Evolutionary conservation across 2,329 filamentous ascomycete species (phyloP), one percentile per base, ranked within the genome.

Genomic region (Aspergillus costaricaensis): DNA sequence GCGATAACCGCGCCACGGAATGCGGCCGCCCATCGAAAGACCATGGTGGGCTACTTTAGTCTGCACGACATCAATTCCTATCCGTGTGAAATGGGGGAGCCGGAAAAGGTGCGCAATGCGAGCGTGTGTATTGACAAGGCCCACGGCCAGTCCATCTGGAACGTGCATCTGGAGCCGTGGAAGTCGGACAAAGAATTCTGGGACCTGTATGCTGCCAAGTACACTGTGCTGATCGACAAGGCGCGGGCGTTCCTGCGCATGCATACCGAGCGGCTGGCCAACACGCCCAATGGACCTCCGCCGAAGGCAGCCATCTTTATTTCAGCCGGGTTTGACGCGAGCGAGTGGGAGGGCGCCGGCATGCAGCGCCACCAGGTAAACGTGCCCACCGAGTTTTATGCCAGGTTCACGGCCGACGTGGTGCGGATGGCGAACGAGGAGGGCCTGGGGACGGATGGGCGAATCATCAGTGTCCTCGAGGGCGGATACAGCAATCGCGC

Each of bases 61-160:
- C 76, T 99, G 47, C 95, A 99, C 74, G 95, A 99, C 72, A 97
- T 99, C 79, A 98, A 99, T 77, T 98, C 94, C 0, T 99, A 96
- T 71, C 95, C 96, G 0, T 99, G 95, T 74, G 95, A 99, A 75
- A 86, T 85, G 73, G 95, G 94, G n/a, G 94, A 98, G 63, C 86
- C 90, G 60, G 91, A 95, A 21, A 98, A 98, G 76, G 89, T 98
- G 55, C 91, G 90, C 72, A 96, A 94, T 68, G 95, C 96, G 1
- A 97, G 93, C 78, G 79, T 97, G 25, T 98, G 96, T 74, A 88
- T 99, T 64, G 93, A 98, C 62, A 93, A 93, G 69, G 92, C 94
- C 0, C 95, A 99, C 72, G 90, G 91, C 1, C 95, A 99, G 75
- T 94, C 87, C 8, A 87, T 98, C 55, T 98, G 95, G 92, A 99